Conservation (phyloP, 1,284 basidiomycete genomes). For the Trichosporon sp. region DNA sequence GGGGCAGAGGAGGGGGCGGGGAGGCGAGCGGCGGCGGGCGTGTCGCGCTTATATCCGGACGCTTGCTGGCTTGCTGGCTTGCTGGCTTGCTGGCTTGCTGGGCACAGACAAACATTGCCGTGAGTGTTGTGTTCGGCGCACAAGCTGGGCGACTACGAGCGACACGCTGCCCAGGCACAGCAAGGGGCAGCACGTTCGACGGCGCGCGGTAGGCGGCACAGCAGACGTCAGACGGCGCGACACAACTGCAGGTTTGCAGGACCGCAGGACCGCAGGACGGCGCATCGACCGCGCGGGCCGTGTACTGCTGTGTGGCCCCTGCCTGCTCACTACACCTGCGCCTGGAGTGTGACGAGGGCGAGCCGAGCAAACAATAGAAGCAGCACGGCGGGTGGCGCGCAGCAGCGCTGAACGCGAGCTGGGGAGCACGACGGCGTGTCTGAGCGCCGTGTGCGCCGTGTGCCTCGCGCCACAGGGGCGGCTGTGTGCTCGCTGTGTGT, state of each 20-base stretch:
- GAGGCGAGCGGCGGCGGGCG: background rate
- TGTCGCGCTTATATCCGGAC: background rate
- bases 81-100: too few species aligned
- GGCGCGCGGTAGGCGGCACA: too few species aligned
- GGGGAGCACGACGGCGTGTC: background rate
- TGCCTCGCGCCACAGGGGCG: background rate
- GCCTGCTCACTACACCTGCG: background rate
- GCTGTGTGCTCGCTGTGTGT: background rate
- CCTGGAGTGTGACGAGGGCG: background rate
- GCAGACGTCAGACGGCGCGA: background rate
- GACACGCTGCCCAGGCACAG: background rate
- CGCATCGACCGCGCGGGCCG: background rate
- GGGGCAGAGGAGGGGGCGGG: background rate
- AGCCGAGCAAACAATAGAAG: background rate
- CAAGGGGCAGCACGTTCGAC: background rate
- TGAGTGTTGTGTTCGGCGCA: background rate
- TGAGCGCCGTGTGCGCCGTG: background rate
- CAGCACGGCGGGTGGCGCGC: background rate
- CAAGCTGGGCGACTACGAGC: background rate
- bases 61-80: too few species aligned
- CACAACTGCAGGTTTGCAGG: background rate
- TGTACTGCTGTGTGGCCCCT: background rate
- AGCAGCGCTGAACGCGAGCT: background rate
- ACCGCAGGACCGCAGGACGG: background rate
- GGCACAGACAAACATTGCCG: background rate